Base-by-base conservation (phyloP, 2,329 filamentous ascomycete genomes). In the Macroventuria anomochaeta region DNA sequence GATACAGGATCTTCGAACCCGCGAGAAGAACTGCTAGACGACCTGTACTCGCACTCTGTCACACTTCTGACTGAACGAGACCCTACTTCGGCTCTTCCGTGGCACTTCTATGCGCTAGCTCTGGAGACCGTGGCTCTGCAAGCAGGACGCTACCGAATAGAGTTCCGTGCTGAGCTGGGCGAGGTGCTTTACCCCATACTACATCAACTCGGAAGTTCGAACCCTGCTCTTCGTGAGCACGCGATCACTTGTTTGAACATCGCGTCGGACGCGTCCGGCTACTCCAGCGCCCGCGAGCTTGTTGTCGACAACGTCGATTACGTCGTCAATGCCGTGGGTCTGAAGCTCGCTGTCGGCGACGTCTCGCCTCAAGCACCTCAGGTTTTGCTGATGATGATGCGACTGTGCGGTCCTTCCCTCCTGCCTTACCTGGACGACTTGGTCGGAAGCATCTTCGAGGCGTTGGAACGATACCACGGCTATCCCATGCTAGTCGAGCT, bases 241-340 rank as follows among this genome's bases (percentile, higher is more conserved):
- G 91, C 93, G 5, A 88, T 97, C 58, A 85, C 86, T 3, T 89
- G 90, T 29, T 80, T 99, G 12, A 95, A 97, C 67, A 85, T 86
- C 15, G 80, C 97, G n/a, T 88, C 93, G 1, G 69, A 75, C 2
- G 83, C 88, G 0, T 97, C 91, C 65, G 85, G 84, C 2, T 99
- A 97, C 66, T 57, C 70, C 0, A 87, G 82, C 63, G 88, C 93
- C 4, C 88, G 88, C 21, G 86, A 90, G 13, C 79, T 99, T 60
- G 88, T 99, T 32, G 84, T 97, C 23, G 86, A 89, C 46, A 99
- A 99, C 57, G 93, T 91, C 13, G 95, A 99, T 74, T 99, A 99
- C 72, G 89, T 99, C 76, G 88, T 97, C 56, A 97, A 97, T 69
- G 91, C 95, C 0, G 86, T 99, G 13, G 91, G 90, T 0, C 76